Evolutionary conservation across 2,329 filamentous ascomycete species (phyloP).

Genomic region (Rhinocladiella mackenziei): DNA sequence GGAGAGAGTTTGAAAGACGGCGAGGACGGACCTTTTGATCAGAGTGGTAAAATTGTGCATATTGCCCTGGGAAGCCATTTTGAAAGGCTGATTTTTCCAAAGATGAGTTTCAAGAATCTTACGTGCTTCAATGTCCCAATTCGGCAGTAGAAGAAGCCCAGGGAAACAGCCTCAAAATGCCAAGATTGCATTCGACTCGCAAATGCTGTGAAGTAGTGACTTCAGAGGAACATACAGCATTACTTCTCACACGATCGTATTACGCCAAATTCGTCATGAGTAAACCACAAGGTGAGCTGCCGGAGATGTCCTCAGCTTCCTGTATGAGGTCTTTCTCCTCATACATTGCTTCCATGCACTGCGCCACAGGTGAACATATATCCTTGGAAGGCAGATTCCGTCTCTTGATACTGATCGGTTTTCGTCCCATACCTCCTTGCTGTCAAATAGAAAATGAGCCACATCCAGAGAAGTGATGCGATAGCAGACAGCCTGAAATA

Average conservation of each 20-base stretch:
- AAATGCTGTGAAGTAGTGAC: background rate
- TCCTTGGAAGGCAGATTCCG: too few relatives aligned
- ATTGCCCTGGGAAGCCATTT: conserved; percentile 43
- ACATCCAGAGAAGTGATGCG: conserved; percentile 32
- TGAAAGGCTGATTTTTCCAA: conserved; percentile 8
- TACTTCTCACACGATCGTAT: too few relatives aligned
- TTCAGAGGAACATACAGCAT: background rate
- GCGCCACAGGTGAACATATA: too few relatives aligned
- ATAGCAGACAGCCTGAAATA: conserved; percentile 56
- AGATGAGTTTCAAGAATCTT: conserved; percentile 8
- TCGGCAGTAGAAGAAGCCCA: background rate
- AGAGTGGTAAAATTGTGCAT: conserved; percentile 97
- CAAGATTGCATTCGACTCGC: background rate
- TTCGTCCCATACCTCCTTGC: too few relatives aligned
- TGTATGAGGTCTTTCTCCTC: too few relatives aligned
- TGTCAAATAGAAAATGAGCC: too few relatives aligned
- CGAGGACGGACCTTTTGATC: conserved; percentile 79
- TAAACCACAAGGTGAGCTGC: too few relatives aligned
- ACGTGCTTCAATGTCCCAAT: conserved; percentile 13
- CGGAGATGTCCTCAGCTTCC: too few relatives aligned
- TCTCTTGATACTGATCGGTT: too few relatives aligned
- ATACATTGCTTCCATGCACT: too few relatives aligned
- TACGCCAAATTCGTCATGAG: too few relatives aligned
- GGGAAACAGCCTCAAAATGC: conserved; percentile 1
- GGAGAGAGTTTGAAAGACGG: background rate